Evolutionary conservation across 345 rosid genomes (phyloP), one percentile per base, ranked within the genome.

Genomic region (Citrus hindsii): DNA sequence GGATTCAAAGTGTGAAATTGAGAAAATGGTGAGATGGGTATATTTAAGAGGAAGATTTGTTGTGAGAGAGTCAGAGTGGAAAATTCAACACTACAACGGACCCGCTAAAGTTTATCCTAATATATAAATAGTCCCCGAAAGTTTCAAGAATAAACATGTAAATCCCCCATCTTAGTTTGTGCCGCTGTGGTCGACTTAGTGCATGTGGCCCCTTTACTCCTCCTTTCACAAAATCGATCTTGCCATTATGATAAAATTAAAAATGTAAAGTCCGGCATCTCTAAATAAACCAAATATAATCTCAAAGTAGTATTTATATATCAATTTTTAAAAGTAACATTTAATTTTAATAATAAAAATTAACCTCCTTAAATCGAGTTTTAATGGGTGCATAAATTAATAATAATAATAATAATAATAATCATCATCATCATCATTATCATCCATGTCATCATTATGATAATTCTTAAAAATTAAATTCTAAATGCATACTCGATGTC

Each of bases 341-440:
- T 1, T 12, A 46, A 46, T 46, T 42, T 42, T 0, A 10, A 42
- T 42, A 42, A 0, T 2, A 10, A 42, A 0, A 3, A 42, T 0
- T 13, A 10, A 42, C 1, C 0, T 42, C 1, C 1, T 42, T 9
- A 10, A 10, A 3, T 42, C 4, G 0, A 42, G 1, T 10, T 42
- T 10, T 10, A 42, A 42, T 42, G 3, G 2, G 13, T 40, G 46
- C 13, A 0, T 40, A 40, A 9, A 9, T 9, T 37, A 37, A 7
- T 8, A 38, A 0, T 42, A 46, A 8, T 42, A 46, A 12, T 46
- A 46, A 46, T 46, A 46, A 46, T 46, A 46, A 46, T 42, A 12
- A 42, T 42, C 0, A 42, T 10, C 0, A 42, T 10, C 0, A 42
- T 10, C 4, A 18, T 1, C 0, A 16, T 32, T 3, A 32, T 32